Base-by-base conservation (phyloP, 805 yeast species). In the Wickerhamomyces bisporus region DNA sequence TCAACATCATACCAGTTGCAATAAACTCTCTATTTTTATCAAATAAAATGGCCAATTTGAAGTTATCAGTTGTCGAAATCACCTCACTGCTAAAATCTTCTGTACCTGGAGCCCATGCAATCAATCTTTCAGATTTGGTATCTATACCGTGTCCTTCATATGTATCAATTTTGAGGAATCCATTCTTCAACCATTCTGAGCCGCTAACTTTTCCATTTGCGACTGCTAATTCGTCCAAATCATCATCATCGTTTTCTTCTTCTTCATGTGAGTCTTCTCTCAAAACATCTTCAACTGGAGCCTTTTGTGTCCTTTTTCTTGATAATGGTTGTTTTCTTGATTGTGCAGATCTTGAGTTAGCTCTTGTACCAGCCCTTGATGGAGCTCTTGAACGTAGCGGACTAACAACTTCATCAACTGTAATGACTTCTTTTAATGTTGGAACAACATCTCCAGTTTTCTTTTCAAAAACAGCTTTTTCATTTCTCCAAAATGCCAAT, bases 401-500 rank as follows among this genome's bases (percentile, higher is more conserved):
- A 20, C 38, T 34, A 0, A 14, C 14, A 0, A 40, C 32, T 26
- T 48, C 55, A 18, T 50, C 58, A 20, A 53, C 53, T 0, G 77
- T 80, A 8, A 79, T 68, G 26, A 83, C 77, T 45, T 73, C 77
- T 38, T 73, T 70, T 19, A 82, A 70, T 30, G 75, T 75, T 36
- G 78, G 77, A 7, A 80, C 70, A 7, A 74, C 66, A 15, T 59
- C 60, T n/a, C 48, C 47, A 5, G 55, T 43, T 14, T 47, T 52
- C 34, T 65, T 62, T 30, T 69, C 65, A 52, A 83, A 87, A 3
- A 84, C 73, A 23, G 83, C 73, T 42, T 77, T 67, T 59, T 87
- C 96, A 52, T 84, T 85, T 55, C 84, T 75, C 96, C 96, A 87
- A 55, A 71, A 84, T 3, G 86, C 89, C 45, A 87, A 62, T 0